Evolutionary conservation across 352 stramenopile species (phyloP).

Genomic region (Phytophthora pisi): DNA sequence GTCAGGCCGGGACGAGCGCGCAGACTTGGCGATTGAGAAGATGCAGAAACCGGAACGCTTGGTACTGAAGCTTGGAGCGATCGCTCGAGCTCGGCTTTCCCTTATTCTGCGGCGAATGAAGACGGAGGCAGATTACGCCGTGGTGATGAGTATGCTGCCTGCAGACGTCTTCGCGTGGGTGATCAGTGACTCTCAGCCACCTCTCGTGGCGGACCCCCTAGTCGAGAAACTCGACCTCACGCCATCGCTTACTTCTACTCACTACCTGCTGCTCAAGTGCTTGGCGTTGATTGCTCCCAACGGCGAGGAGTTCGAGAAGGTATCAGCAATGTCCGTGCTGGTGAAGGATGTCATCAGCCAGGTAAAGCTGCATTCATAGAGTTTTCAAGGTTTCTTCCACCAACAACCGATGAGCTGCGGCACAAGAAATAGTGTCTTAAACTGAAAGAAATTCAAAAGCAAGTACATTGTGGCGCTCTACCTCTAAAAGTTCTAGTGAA

Average conservation of each 20-base stretch:
- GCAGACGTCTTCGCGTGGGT: slow-evolving; percentile 83
- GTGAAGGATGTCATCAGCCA: slow-evolving; percentile 82
- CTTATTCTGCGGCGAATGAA: slow-evolving; percentile 85
- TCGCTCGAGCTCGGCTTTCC: slow-evolving; percentile 71
- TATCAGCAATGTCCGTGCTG: slow-evolving; percentile 79
- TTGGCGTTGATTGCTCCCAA: slow-evolving; percentile 51
- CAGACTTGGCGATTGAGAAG: slow-evolving; percentile 76
- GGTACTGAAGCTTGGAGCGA: slow-evolving; percentile 59
- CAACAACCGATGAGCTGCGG: background rate
- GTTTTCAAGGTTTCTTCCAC: slow-evolving; percentile 4
- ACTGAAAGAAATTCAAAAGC: slow-evolving; percentile 30
- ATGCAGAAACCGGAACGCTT: slow-evolving; percentile 72
- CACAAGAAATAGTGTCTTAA: slow-evolving; percentile 22
- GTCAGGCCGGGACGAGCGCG: slow-evolving; percentile 66
- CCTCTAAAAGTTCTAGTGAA: slow-evolving; percentile 55
- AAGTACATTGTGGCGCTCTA: slow-evolving; percentile 20
- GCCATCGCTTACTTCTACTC: slow-evolving; percentile 81
- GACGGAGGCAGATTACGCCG: slow-evolving; percentile 68
- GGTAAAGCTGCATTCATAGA: slow-evolving; percentile 57
- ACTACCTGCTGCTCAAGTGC: slow-evolving; percentile 74
- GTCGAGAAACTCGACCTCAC: slow-evolving; percentile 69
- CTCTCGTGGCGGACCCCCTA: slow-evolving; percentile 59
- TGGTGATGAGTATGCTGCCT: slow-evolving; percentile 84
- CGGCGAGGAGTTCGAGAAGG: slow-evolving; percentile 66
- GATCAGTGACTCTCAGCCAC: slow-evolving; percentile 53